A percentile compares a stretch with the other conserved stretches of the same genome.
Evolutionary conservation across 352 stramenopile species (phyloP).

Genomic region (Pythium dissimile): DNA sequence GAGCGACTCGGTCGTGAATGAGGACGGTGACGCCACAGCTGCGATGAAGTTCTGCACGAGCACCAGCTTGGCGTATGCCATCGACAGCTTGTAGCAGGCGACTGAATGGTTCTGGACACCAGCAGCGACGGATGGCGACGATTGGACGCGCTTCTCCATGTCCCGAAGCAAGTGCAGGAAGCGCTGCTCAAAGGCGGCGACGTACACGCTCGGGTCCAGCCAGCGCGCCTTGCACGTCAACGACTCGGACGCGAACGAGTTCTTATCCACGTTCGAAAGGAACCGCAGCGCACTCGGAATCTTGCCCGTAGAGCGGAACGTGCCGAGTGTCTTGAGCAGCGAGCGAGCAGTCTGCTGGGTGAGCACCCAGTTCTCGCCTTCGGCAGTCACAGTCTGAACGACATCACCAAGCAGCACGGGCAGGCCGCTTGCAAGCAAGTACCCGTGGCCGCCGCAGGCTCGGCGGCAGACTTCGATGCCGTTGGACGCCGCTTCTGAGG

Average conservation of each 20-base stretch:
- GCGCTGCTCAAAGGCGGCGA: constrained; percentile 46
- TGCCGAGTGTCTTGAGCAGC: constrained; percentile 40
- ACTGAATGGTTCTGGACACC: constrained; percentile 62
- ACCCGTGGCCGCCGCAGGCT: constrained; percentile 93
- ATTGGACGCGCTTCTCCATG: constrained; percentile 33
- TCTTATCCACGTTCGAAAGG: constrained; percentile 46
- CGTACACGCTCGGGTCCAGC: constrained; percentile 25
- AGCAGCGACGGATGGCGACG: constrained; percentile 25
- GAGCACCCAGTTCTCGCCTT: constrained; percentile 96
- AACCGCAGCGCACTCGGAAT: constrained; percentile 41
- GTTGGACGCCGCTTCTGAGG: constrained; percentile 42
- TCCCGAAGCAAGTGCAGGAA: constrained; percentile 46
- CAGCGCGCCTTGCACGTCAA: constrained; percentile 17
- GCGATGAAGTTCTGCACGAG: constrained; percentile 47
- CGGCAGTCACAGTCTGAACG: constrained; percentile 94
- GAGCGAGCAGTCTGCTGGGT: constrained; percentile 49
- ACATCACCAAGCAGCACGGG: constrained; percentile 88
- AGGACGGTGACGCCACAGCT: constrained; percentile 21
- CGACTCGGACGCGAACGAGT: neutral
- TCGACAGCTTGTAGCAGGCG: constrained; percentile 55
- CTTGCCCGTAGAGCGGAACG: constrained; percentile 27
- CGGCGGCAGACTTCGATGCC: constrained; percentile 52
- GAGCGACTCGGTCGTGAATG: constrained; percentile 30
- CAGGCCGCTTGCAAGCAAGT: constrained; percentile 72
- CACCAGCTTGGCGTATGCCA: constrained; percentile 53